Evolutionary conservation across 495 filamentous ascomycete species (phyloP).

Genomic region (Chlorociboria aeruginascens): DNA sequence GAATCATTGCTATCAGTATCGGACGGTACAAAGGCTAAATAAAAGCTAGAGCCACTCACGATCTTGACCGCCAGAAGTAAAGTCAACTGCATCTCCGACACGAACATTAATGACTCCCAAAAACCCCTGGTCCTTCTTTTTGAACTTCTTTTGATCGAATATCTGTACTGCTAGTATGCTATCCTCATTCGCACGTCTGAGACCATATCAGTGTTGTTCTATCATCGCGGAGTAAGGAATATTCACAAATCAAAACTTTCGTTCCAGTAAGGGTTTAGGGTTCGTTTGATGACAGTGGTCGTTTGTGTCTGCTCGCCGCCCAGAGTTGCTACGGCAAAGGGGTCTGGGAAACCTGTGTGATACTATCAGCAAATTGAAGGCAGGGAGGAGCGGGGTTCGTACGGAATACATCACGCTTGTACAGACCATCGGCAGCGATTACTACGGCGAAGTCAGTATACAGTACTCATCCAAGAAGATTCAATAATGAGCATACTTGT

Average conservation of each 20-base stretch:
- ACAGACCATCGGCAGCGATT: constrained; percentile 95
- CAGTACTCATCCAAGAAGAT: constrained; percentile 9
- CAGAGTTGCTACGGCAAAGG: constrained; percentile 93
- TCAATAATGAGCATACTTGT: constrained; percentile 39
- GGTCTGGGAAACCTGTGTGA: constrained; percentile 78
- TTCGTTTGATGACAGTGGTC: constrained; percentile 90
- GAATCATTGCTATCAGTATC: constrained; percentile 6
- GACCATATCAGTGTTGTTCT: constrained; percentile 17
- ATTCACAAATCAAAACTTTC: constrained; percentile 93
- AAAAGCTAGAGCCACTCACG: constrained; percentile 44
- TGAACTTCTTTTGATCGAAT: constrained; percentile 99
- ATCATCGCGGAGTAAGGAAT: constrained; percentile 5
- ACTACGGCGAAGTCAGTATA: constrained; percentile 41
- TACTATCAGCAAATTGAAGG: constrained; percentile 17
- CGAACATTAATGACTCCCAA: constrained; percentile 95
- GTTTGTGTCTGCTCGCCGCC: constrained; percentile 95
- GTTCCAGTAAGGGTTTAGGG: constrained; percentile 98
- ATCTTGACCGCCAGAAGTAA: constrained; percentile 70
- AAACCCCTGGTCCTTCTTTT: constrained; percentile 99
- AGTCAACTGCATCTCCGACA: constrained; percentile 83
- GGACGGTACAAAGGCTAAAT: constrained; percentile 3
- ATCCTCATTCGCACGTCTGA: constrained; percentile 76
- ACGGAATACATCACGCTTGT: constrained; percentile 99
- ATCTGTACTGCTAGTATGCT: constrained; percentile 96
- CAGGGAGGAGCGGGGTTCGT: constrained; percentile 27